Conservation (phyloP, 305 asterid species). For the Fraxinus ornus region DNA sequence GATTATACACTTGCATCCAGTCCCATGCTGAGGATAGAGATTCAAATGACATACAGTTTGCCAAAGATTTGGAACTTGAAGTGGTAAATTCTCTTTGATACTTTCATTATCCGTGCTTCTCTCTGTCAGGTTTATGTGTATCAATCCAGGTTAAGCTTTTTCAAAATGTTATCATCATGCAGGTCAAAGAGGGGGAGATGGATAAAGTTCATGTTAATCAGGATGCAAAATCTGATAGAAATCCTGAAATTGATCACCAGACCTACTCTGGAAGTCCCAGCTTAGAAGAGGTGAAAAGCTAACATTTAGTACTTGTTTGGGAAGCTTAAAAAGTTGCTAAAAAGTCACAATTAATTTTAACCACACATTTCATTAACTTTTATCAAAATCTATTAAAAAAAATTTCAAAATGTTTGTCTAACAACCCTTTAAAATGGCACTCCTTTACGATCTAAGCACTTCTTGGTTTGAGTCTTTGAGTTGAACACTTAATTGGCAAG, state of each 20-base stretch:
- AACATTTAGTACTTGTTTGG: neutral
- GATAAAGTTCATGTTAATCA: slow-evolving; percentile 25
- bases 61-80: slow-evolving; percentile 33
- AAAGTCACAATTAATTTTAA: neutral
- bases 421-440: neutral
- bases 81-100: slow-evolving; percentile 41
- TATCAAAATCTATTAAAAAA: neutral
- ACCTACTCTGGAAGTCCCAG: slow-evolving; percentile 28
- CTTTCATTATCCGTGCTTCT: slow-evolving; percentile 8
- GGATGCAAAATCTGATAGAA: slow-evolving; percentile 22
- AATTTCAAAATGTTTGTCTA: neutral
- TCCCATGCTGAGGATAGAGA: slow-evolving; percentile 54
- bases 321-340: neutral
- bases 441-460: neutral
- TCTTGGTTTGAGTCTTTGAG: neutral
- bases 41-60: slow-evolving; percentile 27
- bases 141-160: slow-evolving; percentile 23
- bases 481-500: neutral
- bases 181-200: slow-evolving; percentile 43
- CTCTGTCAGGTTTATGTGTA: slow-evolving; percentile 15
- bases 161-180: slow-evolving; percentile 23
- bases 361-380: neutral
- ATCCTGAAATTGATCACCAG: slow-evolving; percentile 29
- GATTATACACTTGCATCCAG: slow-evolving; percentile 23
- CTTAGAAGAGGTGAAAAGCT: slow-evolving; percentile 42